phyloP scores from a whole-genome alignment of 306 rosid genomes.

The Amphicarpaea edgeworthii region DNA sequence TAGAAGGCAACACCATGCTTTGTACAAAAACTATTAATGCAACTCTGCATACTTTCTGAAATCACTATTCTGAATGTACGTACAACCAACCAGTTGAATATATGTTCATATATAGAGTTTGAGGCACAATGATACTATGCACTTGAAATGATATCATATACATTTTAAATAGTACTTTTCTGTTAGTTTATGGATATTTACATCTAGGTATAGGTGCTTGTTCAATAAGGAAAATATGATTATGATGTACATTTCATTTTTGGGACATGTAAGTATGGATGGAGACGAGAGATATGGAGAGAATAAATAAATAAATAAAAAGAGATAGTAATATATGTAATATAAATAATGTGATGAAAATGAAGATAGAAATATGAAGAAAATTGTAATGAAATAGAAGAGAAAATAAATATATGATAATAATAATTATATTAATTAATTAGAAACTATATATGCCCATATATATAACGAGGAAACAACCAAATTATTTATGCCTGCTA shows the following conservation, averaged over 20 bases:
- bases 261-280: too few species aligned
- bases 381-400: too few species aligned
- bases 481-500: background rate
- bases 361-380: too few species aligned
- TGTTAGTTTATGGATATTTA: background rate
- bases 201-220: background rate
- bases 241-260: too few species aligned
- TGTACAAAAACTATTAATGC: background rate
- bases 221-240: too few species aligned
- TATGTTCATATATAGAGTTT: constrained; percentile 26
- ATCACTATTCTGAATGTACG: constrained; percentile 2
- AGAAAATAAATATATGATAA: too few species aligned
- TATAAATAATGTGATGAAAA: too few species aligned
- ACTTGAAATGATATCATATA: background rate
- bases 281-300: too few species aligned
- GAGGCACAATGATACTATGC: constrained; percentile 37
- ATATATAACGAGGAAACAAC: background rate
- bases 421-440: background rate
- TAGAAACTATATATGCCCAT: background rate
- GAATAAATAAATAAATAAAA: too few species aligned
- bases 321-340: too few species aligned
- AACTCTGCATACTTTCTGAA: constrained; percentile 15
- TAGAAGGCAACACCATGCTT: constrained; percentile 14
- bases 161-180: background rate
- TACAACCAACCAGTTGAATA: background rate